Conservation (phyloP, 257 asterid genomes). For the Penstemon newberryi region DNA sequence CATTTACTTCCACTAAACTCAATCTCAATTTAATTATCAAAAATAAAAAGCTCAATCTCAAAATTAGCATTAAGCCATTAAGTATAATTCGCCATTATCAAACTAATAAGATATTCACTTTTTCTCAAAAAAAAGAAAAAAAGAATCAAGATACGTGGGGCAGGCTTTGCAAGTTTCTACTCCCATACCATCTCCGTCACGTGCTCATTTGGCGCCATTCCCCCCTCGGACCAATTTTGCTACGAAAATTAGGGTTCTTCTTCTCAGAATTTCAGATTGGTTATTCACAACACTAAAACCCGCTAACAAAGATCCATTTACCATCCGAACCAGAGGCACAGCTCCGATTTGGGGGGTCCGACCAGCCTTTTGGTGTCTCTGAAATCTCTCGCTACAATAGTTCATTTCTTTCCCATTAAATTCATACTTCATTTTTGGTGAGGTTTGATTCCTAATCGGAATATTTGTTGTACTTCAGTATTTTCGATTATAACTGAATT, state of each 20-base stretch:
- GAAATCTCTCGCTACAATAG: not conserved
- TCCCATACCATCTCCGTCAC: no score
- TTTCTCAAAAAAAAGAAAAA: no score
- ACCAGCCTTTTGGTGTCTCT: constrained; percentile 35
- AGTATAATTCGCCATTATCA: no score
- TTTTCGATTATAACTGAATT: not conserved
- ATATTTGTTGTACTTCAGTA: not conserved
- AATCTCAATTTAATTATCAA: no score
- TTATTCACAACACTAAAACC: constrained; percentile 34
- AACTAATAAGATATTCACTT: no score
- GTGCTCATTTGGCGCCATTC: constrained; percentile 34
- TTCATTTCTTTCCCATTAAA: constrained; percentile 1
- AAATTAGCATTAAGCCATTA: no score
- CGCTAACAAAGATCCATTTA: constrained; percentile 22
- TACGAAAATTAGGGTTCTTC: constrained; percentile 29
- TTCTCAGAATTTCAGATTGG: constrained; percentile 6
- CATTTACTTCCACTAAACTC: no score
- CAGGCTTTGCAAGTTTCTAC: no score
- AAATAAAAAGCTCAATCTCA: no score
- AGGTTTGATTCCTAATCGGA: constrained; percentile 9
- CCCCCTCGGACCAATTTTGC: not conserved
- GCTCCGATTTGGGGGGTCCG: constrained; percentile 34
- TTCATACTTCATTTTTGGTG: constrained; percentile 1
- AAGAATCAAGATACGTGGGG: no score
- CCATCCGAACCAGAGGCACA: constrained; percentile 19